These are phyloP conservation scores for Russula sp. DNA, from an alignment of 768 basidiomycete genomes.

Conservation along the genomic window DNA sequence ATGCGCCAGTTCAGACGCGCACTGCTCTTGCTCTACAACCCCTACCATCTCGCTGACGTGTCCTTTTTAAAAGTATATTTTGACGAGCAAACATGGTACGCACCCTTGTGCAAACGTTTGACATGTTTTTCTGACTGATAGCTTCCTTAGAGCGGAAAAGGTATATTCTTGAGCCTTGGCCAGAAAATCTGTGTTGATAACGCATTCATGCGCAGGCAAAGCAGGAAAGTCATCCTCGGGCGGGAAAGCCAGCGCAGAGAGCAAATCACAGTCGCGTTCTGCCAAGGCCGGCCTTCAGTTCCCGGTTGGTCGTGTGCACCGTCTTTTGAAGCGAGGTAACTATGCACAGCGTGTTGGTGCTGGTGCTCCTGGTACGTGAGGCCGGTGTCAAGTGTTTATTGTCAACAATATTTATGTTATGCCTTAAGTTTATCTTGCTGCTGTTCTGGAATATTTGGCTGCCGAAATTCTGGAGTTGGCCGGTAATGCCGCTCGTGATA, in stretches of 20 bases:
- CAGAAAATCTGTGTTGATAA: background rate
- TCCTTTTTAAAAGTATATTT: background rate
- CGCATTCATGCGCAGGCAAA: slow-evolving; percentile 25
- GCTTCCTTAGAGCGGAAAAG: slow-evolving; percentile 17
- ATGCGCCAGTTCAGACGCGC: background rate
- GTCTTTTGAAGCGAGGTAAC: slow-evolving; percentile 78
- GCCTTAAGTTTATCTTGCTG: slow-evolving; percentile 72
- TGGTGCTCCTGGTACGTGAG: slow-evolving; percentile 67
- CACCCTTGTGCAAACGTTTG: background rate
- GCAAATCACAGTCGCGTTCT: slow-evolving; percentile 61
- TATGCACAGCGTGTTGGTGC: slow-evolving; percentile 82
- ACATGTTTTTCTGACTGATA: background rate
- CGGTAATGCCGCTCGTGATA: slow-evolving; percentile 82
- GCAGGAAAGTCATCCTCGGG: slow-evolving; percentile 37
- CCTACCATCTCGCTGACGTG: slow-evolving; percentile 5
- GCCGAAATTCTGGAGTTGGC: slow-evolving; percentile 93
- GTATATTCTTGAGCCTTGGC: background rate
- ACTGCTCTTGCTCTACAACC: slow-evolving; percentile 11
- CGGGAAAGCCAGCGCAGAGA: slow-evolving; percentile 35
- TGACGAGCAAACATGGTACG: slow-evolving; percentile 12
- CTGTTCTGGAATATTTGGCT: slow-evolving; percentile 85
- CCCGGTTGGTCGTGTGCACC: slow-evolving; percentile 90
- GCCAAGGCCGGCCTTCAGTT: slow-evolving; percentile 73
- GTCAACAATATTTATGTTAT: background rate
- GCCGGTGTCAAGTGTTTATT: background rate